Base-by-base conservation (phyloP, 2,329 filamentous ascomycete species). In the Aspergillus quadricinctus region DNA sequence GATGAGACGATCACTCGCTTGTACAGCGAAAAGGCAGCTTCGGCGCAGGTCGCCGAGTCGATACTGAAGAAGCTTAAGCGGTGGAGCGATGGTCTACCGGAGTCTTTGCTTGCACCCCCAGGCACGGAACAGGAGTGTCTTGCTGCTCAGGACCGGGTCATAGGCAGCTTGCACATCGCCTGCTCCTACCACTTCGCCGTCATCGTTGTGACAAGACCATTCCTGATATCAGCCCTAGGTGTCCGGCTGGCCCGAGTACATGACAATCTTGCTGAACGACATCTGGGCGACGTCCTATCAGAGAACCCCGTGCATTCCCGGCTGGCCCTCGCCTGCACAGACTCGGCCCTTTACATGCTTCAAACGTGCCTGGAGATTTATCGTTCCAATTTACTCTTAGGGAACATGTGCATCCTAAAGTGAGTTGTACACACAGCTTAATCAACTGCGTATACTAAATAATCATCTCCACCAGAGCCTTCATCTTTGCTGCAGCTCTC, bases 371-470 rank as follows among this genome's bases (percentile, higher is more conserved):
- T 75, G 21, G 77, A 83, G 53, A 77, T 80, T 1, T 69, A 78
- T 10, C 74, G 74, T 8, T 73, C 77, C 2, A 70, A 72, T 0
- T 51, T 81, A 0, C 64, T 84, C 0, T 70, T 81, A 11, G 77
- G 75, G 8, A 84, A 84, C 54, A 83, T 85, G 82, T 82, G 80
- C 41, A 78, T 85, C 4, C 69, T 85, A 54, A 85, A 85, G 82
- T 83, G 68, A 68, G 79, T 61, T 11, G 9, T 11, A 37, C 28
- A 25, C 19, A 23, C 4, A 9, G 3, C 21, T 19, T 23, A 25
- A 5, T 11, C 5, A 27, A 14, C 11, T 23, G 41, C 41, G 8
- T 21, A 17, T 2, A 48, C 1, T 11, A 17, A 28, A 14, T 48
- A 3, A 35, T 14, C 43, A 45, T 23, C 37, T 55, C 41, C 43